These are phyloP conservation scores for Paecilomyces fulvus DNA, from an alignment of 2,329 filamentous ascomycete genomes.

Conservation along the genomic window DNA sequence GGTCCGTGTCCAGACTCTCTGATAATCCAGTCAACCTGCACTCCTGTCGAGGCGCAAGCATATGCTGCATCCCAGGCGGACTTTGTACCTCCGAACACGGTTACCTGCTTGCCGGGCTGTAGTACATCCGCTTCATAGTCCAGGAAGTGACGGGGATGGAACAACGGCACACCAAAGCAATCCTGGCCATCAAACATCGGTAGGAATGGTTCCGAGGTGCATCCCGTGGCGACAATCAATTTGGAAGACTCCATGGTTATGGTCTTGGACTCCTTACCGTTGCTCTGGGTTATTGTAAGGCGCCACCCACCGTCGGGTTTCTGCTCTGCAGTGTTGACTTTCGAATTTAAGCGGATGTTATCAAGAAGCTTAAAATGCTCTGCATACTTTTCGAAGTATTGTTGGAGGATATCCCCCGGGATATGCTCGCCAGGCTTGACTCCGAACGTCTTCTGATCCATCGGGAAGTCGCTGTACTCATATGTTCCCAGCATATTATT, in stretches of 20 bases:
- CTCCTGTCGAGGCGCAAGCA: constrained; percentile 45
- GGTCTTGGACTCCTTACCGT: constrained; percentile 4
- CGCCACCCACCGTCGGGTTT: constrained; percentile 29
- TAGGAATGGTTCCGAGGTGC: constrained; percentile 50
- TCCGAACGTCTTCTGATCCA: constrained; percentile 48
- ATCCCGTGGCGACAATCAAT: constrained; percentile 54
- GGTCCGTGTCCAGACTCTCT: constrained; percentile 35
- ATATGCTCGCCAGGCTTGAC: constrained; percentile 49
- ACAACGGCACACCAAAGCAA: constrained; percentile 44
- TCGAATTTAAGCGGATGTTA: constrained; percentile 43
- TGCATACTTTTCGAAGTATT: constrained; percentile 50
- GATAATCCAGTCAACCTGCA: constrained; percentile 39
- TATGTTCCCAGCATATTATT: constrained; percentile 69
- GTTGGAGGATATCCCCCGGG: constrained; percentile 47
- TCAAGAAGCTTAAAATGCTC: constrained; percentile 44
- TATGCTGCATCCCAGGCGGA: constrained; percentile 57
- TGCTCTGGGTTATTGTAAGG: constrained; percentile 16
- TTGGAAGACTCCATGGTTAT: constrained; percentile 31
- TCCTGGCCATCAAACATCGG: constrained; percentile 44
- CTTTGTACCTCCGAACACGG: constrained; percentile 54
- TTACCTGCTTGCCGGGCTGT: constrained; percentile 21
- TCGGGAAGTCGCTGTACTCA: constrained; percentile 66
- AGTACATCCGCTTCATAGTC: constrained; percentile 23
- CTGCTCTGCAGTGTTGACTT: constrained; percentile 42
- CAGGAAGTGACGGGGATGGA: constrained; percentile 50